Base-by-base conservation (phyloP, 169 alveolate species). In the Plasmodium gonderi region DNA sequence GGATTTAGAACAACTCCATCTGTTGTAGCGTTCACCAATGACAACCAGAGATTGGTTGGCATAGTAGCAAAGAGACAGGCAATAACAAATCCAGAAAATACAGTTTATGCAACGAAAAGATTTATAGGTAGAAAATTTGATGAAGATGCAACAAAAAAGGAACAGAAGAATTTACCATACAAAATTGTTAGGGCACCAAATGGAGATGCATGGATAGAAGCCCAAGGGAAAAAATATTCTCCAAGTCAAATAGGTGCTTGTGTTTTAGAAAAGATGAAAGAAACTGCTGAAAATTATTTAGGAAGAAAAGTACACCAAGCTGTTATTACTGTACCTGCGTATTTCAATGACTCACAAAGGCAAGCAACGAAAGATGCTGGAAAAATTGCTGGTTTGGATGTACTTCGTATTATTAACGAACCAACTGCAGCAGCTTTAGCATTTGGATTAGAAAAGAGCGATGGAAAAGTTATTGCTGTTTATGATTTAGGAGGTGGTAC, bases 401-500 rank as follows among this genome's bases (percentile, higher is more conserved):
- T 94, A 12, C 91, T 97, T 85, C 97, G 99, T 83, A 99, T 99
- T 93, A 98, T 99, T 91, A 99, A 99, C 97, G 99, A 99, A 96
- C 99, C 99, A 31, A 99, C 99, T 1, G 99, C 99, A 26, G 99
- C 99, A 47, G 99, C 99, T 0, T 95, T 99, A 91, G 99, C 99
- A 12, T 99, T 97, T 95, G 99, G 99, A 38, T 95, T 98, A 90
- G 99, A 99, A 82, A 98, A 98, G 96, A 98, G 97, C 69, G 99
- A 97, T 77, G 98, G 98, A 64, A 96, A 96, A 95, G 97, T 98
- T 29, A 96, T 97, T 64, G 98, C 98, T 49, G 99, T 97, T 14
- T 97, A 96, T 93, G 98, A 98, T 96, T 89, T 99, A 98, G 98
- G 99, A 95, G 97, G 99, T 92, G 99, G 99, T 54, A 99, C 99